Evolutionary conservation across 768 basidiomycete species (phyloP).

Genomic region (Boletus eberwhitei): DNA sequence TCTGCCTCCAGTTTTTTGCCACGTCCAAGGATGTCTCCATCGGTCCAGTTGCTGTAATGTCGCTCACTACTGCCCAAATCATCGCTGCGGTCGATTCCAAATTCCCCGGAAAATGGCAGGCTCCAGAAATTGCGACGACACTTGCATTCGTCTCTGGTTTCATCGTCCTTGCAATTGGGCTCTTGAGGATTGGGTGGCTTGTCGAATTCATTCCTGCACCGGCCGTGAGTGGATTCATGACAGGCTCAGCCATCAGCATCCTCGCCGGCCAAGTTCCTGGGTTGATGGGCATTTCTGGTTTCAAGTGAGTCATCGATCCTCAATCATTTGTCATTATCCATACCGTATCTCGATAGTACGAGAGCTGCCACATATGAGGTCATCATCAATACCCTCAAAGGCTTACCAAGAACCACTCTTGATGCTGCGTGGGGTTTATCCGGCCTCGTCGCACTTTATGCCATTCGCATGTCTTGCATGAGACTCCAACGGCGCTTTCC

Average conservation of each 20-base stretch:
- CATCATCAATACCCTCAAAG: constrained; percentile 90
- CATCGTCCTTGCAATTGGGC: constrained; percentile 85
- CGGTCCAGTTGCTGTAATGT: constrained; percentile 99
- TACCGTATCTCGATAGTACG: constrained; percentile 49
- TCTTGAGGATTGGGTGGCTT: constrained; percentile 89
- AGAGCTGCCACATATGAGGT: constrained; percentile 81
- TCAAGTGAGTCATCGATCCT: constrained; percentile 57
- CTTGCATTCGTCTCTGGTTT: constrained; percentile 87
- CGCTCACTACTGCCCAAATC: constrained; percentile 78
- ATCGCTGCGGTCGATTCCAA: constrained; percentile 58
- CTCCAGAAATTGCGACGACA: constrained; percentile 77
- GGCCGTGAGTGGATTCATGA: constrained; percentile 92
- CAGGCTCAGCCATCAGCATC: constrained; percentile 94
- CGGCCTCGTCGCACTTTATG: constrained; percentile 67
- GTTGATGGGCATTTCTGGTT: constrained; percentile 81
- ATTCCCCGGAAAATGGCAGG: constrained; percentile 56
- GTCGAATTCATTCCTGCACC: constrained; percentile 91
- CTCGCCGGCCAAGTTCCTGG: constrained; percentile 85
- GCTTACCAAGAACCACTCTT: constrained; percentile 61
- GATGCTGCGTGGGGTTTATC: constrained; percentile 91
- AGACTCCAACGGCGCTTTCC: constrained; percentile 57
- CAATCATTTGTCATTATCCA: background rate
- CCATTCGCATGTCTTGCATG: constrained; percentile 58
- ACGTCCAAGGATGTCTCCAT: constrained; percentile 99
- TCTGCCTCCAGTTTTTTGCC: constrained; percentile 70